Evolutionary conservation across 2,329 filamentous ascomycete species (phyloP).

Genomic region (Intubia oerlemansii): DNA sequence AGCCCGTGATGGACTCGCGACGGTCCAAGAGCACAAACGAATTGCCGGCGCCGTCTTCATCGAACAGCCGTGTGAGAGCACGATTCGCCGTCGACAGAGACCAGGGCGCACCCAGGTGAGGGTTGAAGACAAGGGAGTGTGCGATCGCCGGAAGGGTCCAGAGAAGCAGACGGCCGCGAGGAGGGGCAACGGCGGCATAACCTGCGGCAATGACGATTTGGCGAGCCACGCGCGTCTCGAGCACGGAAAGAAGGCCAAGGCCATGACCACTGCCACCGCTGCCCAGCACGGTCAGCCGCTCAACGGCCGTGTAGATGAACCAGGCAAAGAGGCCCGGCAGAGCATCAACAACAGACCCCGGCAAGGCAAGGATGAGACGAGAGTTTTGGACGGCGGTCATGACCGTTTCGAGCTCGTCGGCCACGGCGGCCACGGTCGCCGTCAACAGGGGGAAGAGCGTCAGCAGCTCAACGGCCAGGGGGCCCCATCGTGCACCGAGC

Average conservation of each 20-base stretch:
- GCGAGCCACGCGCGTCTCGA: conserved; percentile 49
- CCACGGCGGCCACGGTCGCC: conserved; percentile 41
- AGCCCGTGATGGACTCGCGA: conserved; percentile 72
- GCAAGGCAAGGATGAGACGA: no score
- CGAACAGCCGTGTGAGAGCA: conserved; percentile 26
- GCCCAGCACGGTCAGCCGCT: conserved; percentile 16
- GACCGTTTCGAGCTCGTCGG: conserved; percentile 43
- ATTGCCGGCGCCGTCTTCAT: conserved; percentile 23
- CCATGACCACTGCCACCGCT: neutral
- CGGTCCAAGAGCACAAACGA: conserved; percentile 60
- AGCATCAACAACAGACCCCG: conserved; percentile 37
- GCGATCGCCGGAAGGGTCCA: conserved; percentile 51
- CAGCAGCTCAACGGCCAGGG: conserved; percentile 49
- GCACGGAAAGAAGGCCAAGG: conserved; percentile 19
- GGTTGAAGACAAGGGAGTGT: conserved; percentile 51
- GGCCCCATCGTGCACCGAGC: conserved; percentile 37
- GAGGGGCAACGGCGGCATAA: conserved; percentile 51
- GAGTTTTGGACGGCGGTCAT: no score
- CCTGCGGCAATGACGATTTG: conserved; percentile 43
- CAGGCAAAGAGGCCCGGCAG: conserved; percentile 45
- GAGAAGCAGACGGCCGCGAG: conserved; percentile 31
- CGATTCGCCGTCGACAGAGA: conserved; percentile 42
- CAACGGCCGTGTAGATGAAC: conserved; percentile 34
- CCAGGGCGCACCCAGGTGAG: conserved; percentile 38
- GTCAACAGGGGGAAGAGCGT: conserved; percentile 49